These are phyloP conservation scores for Aquilaria agallochum DNA, from an alignment of 441 rosid genomes.

Conservation along the genomic window DNA sequence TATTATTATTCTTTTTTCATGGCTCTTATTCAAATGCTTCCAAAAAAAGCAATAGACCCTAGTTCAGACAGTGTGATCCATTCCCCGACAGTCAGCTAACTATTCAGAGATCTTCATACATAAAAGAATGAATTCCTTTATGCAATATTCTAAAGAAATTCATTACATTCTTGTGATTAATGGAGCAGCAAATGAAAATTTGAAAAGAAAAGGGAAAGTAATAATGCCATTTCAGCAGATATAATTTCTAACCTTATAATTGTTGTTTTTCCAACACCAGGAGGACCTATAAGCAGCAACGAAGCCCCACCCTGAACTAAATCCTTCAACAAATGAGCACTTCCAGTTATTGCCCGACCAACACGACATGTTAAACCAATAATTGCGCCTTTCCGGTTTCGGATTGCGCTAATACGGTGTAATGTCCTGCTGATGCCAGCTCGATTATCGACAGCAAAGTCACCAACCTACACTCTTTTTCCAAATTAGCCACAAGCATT, in stretches of 20 bases:
- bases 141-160: too few relatives aligned
- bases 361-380: slow-evolving; percentile 94
- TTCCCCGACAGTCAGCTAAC: too few relatives aligned
- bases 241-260: slow-evolving; percentile 60
- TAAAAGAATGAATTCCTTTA: too few relatives aligned
- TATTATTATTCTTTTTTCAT: too few relatives aligned
- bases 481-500: slow-evolving; percentile 14
- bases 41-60: too few relatives aligned
- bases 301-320: slow-evolving; percentile 76
- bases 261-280: slow-evolving; percentile 96
- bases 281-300: slow-evolving; percentile 85
- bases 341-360: slow-evolving; percentile 83
- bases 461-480: slow-evolving; percentile 59
- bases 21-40: too few relatives aligned
- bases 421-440: slow-evolving; percentile 89
- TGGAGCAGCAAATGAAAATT: neutral
- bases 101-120: too few relatives aligned
- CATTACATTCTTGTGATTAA: neutral
- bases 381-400: slow-evolving; percentile 70
- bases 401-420: slow-evolving; percentile 81
- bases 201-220: slow-evolving; percentile 1
- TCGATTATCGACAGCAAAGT: slow-evolving; percentile 86
- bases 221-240: slow-evolving; percentile 6
- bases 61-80: too few relatives aligned
- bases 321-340: slow-evolving; percentile 71